A percentile compares a stretch with the other conserved stretches of the same genome.
These are phyloP conservation scores for Ilyonectria robusta DNA, from an alignment of 2,329 filamentous ascomycete genomes.

Conservation along the genomic window DNA sequence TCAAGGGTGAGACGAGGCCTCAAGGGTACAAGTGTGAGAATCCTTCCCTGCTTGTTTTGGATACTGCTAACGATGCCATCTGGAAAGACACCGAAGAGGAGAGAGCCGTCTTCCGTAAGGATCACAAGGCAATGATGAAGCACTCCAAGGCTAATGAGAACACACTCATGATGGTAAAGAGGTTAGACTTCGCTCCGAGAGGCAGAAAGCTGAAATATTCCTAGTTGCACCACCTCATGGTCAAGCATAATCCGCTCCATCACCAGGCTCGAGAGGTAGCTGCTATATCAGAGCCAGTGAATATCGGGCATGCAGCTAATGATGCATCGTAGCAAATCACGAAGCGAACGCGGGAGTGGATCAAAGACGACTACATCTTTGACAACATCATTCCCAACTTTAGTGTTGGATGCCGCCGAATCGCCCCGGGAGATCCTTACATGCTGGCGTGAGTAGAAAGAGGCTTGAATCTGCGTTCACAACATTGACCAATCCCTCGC, in stretches of 20 bases:
- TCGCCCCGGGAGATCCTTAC: constrained; percentile 17
- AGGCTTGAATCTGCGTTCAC: neutral
- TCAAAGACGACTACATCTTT: neutral
- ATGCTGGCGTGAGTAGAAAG: constrained; percentile 15
- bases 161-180: neutral
- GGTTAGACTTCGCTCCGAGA: neutral
- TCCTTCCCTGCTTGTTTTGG: too few relatives aligned
- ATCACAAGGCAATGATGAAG: neutral
- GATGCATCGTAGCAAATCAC: neutral
- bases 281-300: neutral
- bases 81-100: neutral
- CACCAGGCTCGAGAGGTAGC: neutral
- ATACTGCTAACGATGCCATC: neutral
- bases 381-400: neutral
- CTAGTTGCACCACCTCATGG: neutral
- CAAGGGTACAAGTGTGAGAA: neutral
- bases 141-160: constrained; percentile 4
- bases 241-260: constrained; percentile 1
- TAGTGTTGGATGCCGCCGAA: constrained; percentile 15
- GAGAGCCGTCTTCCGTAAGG: neutral
- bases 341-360: neutral
- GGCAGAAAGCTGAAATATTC: too few relatives aligned
- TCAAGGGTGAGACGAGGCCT: neutral
- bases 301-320: neutral
- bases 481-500: neutral